Conservation (phyloP, 2,329 filamentous ascomycete species). For the Aspergillus sp. region DNA sequence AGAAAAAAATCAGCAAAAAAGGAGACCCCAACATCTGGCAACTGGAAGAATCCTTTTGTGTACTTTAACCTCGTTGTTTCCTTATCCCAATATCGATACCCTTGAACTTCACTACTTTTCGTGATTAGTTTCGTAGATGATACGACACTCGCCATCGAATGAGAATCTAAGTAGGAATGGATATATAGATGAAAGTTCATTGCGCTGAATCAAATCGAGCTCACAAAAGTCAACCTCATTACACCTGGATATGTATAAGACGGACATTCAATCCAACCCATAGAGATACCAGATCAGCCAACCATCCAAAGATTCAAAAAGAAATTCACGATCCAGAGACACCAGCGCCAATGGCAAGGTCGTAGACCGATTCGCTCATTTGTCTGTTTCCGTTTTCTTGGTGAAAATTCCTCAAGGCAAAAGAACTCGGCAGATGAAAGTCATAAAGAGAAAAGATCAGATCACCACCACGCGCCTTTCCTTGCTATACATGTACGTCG, state of each 20-base stretch:
- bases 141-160: background rate
- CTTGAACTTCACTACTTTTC: slow-evolving; percentile 23
- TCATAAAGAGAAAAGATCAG: background rate
- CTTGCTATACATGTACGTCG: background rate
- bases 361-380: too few relatives aligned
- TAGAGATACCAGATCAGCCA: background rate
- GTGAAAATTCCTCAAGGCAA: too few relatives aligned
- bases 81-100: slow-evolving; percentile 33
- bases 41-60: slow-evolving; percentile 18
- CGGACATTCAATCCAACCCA: background rate
- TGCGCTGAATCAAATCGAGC: background rate
- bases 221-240: background rate
- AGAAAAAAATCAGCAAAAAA: slow-evolving; percentile 11
- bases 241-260: background rate
- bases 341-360: too few relatives aligned
- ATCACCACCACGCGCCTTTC: background rate
- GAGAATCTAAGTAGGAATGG: background rate
- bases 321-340: too few relatives aligned
- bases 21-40: slow-evolving; percentile 15
- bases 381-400: too few relatives aligned
- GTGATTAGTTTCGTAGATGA: background rate
- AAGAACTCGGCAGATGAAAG: too few relatives aligned
- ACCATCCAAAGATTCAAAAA: background rate
- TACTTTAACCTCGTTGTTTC: slow-evolving; percentile 26
- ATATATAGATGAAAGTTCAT: background rate